phyloP scores from a whole-genome alignment of 73 alveolate species.

The Paraurostyla sp. region DNA sequence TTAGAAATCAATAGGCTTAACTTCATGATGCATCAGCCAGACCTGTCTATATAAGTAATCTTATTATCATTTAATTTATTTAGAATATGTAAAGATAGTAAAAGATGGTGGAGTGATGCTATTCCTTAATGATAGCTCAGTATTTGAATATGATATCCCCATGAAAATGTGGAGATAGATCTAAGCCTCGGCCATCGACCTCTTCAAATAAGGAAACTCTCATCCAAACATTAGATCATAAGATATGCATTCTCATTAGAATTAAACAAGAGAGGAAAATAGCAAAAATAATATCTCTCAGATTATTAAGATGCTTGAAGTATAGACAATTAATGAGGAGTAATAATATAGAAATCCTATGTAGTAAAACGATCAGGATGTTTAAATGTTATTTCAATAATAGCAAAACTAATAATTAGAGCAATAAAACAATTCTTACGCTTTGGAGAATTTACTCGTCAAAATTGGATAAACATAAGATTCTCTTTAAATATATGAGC shows the following conservation, averaged over 20 bases:
- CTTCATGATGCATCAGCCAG: neutral
- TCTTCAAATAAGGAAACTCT: neutral
- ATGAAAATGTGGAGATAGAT: slow-evolving; percentile 37
- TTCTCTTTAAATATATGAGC: slow-evolving; percentile 34
- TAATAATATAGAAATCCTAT: no score
- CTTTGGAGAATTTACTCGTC: neutral
- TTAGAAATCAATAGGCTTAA: neutral
- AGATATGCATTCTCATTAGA: neutral
- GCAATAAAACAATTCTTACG: neutral
- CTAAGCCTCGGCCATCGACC: neutral
- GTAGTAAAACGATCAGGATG: no score
- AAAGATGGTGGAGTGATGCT: slow-evolving; percentile 34
- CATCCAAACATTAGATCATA: neutral
- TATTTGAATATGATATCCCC: slow-evolving; percentile 23
- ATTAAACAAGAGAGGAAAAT: neutral
- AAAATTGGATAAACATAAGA: neutral
- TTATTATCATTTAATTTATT: neutral
- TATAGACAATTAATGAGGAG: neutral
- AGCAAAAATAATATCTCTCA: neutral
- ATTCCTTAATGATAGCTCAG: neutral
- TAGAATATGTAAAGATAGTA: neutral
- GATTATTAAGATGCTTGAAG: neutral
- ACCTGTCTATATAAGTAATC: neutral
- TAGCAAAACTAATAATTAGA: neutral
- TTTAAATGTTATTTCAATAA: neutral